Base-by-base conservation (phyloP, 139 green algal species). In the Penium margaritaceum region DNA sequence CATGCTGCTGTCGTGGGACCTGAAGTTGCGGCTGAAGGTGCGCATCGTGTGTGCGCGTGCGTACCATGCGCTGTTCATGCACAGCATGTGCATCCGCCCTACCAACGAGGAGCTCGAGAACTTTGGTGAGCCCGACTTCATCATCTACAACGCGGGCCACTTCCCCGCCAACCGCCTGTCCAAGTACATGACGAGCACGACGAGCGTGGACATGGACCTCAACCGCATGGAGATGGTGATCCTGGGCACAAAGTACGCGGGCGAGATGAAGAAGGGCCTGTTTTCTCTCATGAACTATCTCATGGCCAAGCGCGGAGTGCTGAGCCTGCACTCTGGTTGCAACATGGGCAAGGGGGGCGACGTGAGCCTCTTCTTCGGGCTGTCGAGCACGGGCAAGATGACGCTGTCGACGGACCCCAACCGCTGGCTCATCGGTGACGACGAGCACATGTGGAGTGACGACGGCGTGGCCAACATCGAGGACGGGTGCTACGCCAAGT, bases 81-180 rank as follows among this genome's bases (percentile, higher is more conserved):
- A 91, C 86, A 97, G 97, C 88, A 95, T 97, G 91, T 71, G 37
- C n/a, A n/a, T n/a, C n/a, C n/a, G n/a, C n/a, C n/a, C n/a, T n/a
- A n/a, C n/a, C n/a, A n/a, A n/a, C n/a, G n/a, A n/a, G n/a, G n/a
- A n/a, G n/a, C n/a, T n/a, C n/a, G n/a, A n/a, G n/a, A n/a, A n/a
- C n/a, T n/a, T n/a, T n/a, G n/a, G n/a, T n/a, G n/a, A n/a, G n/a
- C n/a, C n/a, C n/a, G n/a, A n/a, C n/a, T n/a, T n/a, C n/a, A n/a
- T n/a, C n/a, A n/a, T n/a, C n/a, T n/a, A n/a, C n/a, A n/a, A n/a
- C n/a, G n/a, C n/a, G n/a, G n/a, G n/a, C n/a, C n/a, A n/a, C n/a
- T n/a, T n/a, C n/a, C n/a, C n/a, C n/a, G n/a, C n/a, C n/a, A n/a
- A n/a, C n/a, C n/a, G n/a, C 94, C 83, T 83, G 76, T 90, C 84